A percentile compares a stretch with the other conserved stretches of the same genome.
phyloP scores from a whole-genome alignment of 2,329 filamentous ascomycete genomes.

The Trichoderma lentiforme region DNA sequence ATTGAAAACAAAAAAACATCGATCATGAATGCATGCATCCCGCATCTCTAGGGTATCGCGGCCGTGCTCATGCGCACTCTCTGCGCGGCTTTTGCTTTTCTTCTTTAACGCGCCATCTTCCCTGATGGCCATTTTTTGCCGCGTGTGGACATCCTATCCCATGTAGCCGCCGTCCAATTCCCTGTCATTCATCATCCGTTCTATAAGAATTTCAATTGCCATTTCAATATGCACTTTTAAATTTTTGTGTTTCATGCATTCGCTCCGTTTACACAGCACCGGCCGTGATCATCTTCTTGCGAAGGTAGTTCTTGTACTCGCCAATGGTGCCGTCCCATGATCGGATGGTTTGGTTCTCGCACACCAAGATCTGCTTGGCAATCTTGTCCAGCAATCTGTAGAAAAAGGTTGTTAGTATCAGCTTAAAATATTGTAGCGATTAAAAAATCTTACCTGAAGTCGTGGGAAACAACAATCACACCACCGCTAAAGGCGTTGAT shows the following conservation, averaged over 20 bases:
- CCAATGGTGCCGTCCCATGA: slow-evolving; percentile 86
- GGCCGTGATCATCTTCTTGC: slow-evolving; percentile 94
- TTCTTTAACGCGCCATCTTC: slow-evolving; percentile 11
- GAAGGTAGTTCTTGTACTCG: slow-evolving; percentile 96
- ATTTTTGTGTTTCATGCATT: background rate
- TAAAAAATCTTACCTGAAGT: slow-evolving; percentile 76
- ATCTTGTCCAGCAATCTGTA: slow-evolving; percentile 94
- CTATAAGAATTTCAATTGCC: slow-evolving; percentile 23
- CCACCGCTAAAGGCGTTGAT: slow-evolving; percentile 96
- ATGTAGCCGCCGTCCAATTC: slow-evolving; percentile 20
- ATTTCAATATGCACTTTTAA: slow-evolving; percentile 13
- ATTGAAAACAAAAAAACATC: slow-evolving; percentile 19
- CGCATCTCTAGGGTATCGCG: slow-evolving; percentile 32
- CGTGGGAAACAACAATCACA: slow-evolving; percentile 97
- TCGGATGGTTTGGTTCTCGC: slow-evolving; percentile 93
- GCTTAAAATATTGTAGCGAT: too few relatives aligned
- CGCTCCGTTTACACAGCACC: slow-evolving; percentile 69
- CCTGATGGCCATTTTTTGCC: slow-evolving; percentile 21
- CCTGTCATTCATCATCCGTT: slow-evolving; percentile 21
- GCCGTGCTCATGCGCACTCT: slow-evolving; percentile 29
- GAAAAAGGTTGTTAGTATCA: slow-evolving; percentile 19
- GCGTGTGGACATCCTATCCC: slow-evolving; percentile 19
- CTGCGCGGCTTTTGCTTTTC: background rate
- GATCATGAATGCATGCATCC: slow-evolving; percentile 26
- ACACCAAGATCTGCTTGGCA: slow-evolving; percentile 98